phyloP scores from a whole-genome alignment of 495 filamentous ascomycete genomes.

The Penicillium samsonianum region DNA sequence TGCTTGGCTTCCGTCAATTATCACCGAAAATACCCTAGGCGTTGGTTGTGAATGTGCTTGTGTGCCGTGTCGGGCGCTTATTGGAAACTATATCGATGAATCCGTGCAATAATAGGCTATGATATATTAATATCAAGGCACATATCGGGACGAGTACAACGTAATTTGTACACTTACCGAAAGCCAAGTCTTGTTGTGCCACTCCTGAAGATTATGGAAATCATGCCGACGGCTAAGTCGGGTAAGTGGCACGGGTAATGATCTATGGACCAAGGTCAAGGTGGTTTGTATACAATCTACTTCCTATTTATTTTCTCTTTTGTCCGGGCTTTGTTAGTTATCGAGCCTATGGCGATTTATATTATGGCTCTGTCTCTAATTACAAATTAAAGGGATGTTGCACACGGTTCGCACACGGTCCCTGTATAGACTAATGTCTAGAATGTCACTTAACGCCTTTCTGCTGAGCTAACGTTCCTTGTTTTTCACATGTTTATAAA shows the following conservation, averaged over 20 bases:
- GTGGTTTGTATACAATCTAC: neutral
- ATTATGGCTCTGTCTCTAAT: neutral
- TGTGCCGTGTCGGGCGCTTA: conserved; percentile 23
- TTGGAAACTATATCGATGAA: conserved; percentile 7
- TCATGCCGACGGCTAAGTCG: conserved; percentile 6
- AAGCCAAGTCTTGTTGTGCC: conserved; percentile 5
- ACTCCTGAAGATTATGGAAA: conserved; percentile 3
- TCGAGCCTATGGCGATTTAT: neutral
- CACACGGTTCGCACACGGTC: neutral
- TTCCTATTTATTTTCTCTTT: neutral
- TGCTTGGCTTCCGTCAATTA: conserved; percentile 3
- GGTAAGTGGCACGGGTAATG: conserved; percentile 10
- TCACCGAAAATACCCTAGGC: neutral
- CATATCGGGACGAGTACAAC: neutral
- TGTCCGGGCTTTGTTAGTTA: neutral
- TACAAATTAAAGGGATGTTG: neutral
- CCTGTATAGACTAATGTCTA: neutral
- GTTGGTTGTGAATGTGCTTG: conserved; percentile 11
- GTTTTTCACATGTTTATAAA: conserved; percentile 1
- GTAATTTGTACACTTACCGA: neutral
- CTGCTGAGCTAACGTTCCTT: neutral
- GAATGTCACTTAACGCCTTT: neutral
- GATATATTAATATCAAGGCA: conserved; percentile 11
- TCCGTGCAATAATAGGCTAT: neutral
- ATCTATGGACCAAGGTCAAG: neutral